phyloP scores from a whole-genome alignment of 1,284 basidiomycete genomes.

The Mixia osmundae region DNA sequence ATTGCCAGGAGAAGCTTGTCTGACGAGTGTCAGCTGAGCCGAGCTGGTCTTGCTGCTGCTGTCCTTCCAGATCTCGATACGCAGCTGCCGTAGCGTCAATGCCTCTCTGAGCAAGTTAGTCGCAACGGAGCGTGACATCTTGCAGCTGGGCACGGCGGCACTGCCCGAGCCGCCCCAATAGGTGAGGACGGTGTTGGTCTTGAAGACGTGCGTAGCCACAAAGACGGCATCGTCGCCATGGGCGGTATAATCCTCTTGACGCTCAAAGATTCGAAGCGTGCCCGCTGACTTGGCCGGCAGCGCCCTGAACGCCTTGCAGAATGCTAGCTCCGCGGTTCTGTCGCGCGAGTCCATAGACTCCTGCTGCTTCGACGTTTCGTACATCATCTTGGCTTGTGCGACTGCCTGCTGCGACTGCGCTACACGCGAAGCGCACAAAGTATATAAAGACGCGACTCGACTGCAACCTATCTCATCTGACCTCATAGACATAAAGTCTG shows the following conservation, averaged over 20 bases:
- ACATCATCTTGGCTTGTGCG: neutral
- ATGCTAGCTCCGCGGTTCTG: slow-evolving; percentile 42
- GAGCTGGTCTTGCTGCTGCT: slow-evolving; percentile 11
- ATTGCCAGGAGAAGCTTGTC: slow-evolving; percentile 79
- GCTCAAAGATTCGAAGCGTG: slow-evolving; percentile 61
- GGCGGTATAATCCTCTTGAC: slow-evolving; percentile 46
- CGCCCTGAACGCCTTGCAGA: slow-evolving; percentile 44
- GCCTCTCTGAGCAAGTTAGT: slow-evolving; percentile 72
- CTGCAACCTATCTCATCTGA: no score
- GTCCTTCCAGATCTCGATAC: slow-evolving; percentile 48
- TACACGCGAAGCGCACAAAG: no score
- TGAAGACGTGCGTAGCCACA: slow-evolving; percentile 48
- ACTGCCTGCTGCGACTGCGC: slow-evolving; percentile 3
- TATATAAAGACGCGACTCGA: no score
- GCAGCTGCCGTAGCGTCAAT: slow-evolving; percentile 66
- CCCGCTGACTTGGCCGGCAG: slow-evolving; percentile 30
- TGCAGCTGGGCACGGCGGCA: slow-evolving; percentile 45
- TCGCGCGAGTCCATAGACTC: slow-evolving; percentile 23
- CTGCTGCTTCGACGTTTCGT: no score
- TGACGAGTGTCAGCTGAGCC: slow-evolving; percentile 8
- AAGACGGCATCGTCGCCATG: slow-evolving; percentile 74
- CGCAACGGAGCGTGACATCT: slow-evolving; percentile 54
- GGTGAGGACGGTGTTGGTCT: slow-evolving; percentile 60
- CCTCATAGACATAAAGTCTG: no score
- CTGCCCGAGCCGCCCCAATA: slow-evolving; percentile 35